A percentile compares a stretch with the other conserved stretches of the same genome.
These are phyloP conservation scores for Podospora comata DNA, from an alignment of 495 filamentous ascomycete genomes.

Conservation along the genomic window DNA sequence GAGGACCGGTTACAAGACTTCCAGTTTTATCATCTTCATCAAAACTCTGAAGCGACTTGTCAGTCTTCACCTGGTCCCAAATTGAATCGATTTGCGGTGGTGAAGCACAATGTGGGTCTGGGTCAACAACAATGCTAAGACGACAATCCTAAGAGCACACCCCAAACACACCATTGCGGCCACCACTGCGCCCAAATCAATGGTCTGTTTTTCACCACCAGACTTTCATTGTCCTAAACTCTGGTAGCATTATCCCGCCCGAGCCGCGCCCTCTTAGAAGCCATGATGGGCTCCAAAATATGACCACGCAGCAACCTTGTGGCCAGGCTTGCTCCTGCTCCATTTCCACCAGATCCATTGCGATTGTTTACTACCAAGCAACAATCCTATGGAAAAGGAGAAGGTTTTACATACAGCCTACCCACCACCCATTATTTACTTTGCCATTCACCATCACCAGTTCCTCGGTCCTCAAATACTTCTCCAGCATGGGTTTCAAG, in stretches of 20 bases:
- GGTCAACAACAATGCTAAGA: slow-evolving; percentile 20
- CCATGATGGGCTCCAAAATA: not conserved
- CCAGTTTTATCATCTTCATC: not conserved
- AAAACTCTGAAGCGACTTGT: not conserved
- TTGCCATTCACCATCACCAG: not conserved
- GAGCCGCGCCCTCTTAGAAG: not conserved
- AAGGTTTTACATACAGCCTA: not conserved
- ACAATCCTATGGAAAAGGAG: not conserved
- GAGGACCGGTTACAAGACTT: not conserved
- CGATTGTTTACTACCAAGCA: not conserved
- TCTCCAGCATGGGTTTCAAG: not conserved
- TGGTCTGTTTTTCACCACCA: not conserved
- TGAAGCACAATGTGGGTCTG: slow-evolving; percentile 12
- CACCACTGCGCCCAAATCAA: slow-evolving; percentile 4
- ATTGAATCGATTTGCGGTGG: not conserved
- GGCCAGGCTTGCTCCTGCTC: not conserved
- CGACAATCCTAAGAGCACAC: not conserved
- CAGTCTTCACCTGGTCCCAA: not conserved
- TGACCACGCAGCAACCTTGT: not conserved
- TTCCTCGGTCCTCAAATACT: not conserved
- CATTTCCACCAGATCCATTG: not conserved
- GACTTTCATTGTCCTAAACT: not conserved
- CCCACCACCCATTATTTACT: not conserved
- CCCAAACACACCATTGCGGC: slow-evolving; percentile 12
- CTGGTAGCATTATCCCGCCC: not conserved